phyloP scores from a whole-genome alignment of 2,329 filamentous ascomycete genomes.

The Hortaea sp. region DNA sequence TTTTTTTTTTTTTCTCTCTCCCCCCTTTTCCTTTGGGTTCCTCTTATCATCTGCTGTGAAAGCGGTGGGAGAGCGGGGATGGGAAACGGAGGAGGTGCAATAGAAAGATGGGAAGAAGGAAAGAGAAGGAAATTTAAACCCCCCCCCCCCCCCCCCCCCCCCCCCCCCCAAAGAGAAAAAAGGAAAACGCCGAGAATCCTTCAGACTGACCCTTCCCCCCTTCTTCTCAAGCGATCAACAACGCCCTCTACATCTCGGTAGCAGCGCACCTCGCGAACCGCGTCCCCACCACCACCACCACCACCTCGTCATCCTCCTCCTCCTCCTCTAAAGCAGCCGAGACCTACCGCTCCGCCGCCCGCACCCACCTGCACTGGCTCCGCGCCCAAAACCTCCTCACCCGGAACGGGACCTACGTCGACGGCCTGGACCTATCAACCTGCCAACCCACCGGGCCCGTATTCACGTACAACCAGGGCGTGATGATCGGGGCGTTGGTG shows the following conservation, averaged over 20 bases:
- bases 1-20: no score
- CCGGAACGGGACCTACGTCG: slow-evolving; percentile 39
- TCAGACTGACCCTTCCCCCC: no score
- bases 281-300: slow-evolving; percentile 22
- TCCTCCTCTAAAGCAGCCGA: slow-evolving; percentile 2
- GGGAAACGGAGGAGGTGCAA: no score
- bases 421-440: slow-evolving; percentile 36
- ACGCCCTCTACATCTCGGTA: slow-evolving; percentile 44
- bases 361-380: slow-evolving; percentile 42
- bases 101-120: no score
- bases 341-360: slow-evolving; percentile 34
- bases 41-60: no score
- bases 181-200: no score
- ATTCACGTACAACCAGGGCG: slow-evolving; percentile 52
- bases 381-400: slow-evolving; percentile 37
- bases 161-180: no score
- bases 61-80: no score
- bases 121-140: no score
- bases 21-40: no score
- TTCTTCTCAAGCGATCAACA: slow-evolving; percentile 39
- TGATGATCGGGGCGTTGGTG: slow-evolving; percentile 48
- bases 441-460: slow-evolving; percentile 32
- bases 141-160: no score
- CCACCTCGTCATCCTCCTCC: not conserved
- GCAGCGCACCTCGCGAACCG: slow-evolving; percentile 47